A percentile compares a stretch with the other conserved stretches of the same genome.
phyloP scores from a whole-genome alignment of 148 eudicot genomes.

The Chenopodium quinoa region DNA sequence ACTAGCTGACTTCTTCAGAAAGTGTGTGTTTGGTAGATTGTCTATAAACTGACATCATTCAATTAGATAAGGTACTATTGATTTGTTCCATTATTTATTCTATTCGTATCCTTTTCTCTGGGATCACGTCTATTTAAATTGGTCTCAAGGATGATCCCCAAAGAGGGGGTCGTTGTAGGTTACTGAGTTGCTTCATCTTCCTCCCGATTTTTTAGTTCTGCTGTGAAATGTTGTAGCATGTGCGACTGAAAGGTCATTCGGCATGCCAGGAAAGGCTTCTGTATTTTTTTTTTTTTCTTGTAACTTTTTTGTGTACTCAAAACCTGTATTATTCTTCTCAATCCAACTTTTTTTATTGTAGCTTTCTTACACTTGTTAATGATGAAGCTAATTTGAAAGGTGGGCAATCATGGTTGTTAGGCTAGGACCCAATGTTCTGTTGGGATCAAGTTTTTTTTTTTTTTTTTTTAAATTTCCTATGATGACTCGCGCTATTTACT shows the following conservation, averaged over 20 bases:
- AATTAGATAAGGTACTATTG: constrained; percentile 22
- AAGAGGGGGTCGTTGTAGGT: constrained; percentile 17
- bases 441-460: background rate
- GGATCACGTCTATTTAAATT: constrained; percentile 25
- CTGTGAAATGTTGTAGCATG: constrained; percentile 15
- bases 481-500: background rate
- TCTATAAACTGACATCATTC: constrained; percentile 42
- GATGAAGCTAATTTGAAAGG: background rate
- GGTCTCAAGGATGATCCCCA: constrained; percentile 31
- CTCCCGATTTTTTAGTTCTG: background rate
- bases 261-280: constrained; percentile 11
- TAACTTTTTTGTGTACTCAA: constrained; percentile 16
- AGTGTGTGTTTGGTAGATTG: constrained; percentile 31
- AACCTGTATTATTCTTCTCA: constrained; percentile 11
- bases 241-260: constrained; percentile 10
- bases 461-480: background rate
- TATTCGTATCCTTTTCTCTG: constrained; percentile 21
- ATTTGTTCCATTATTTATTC: constrained; percentile 29
- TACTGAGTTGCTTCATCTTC: constrained; percentile 14
- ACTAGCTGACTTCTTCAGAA: constrained; percentile 37
- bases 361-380: constrained; percentile 8
- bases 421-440: background rate
- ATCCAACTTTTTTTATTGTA: background rate
- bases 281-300: background rate
- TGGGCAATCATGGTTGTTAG: background rate